A percentile compares a stretch with the other conserved stretches of the same genome.
Conservation (phyloP, 805 yeast genomes). For the Pichia insulana region DNA sequence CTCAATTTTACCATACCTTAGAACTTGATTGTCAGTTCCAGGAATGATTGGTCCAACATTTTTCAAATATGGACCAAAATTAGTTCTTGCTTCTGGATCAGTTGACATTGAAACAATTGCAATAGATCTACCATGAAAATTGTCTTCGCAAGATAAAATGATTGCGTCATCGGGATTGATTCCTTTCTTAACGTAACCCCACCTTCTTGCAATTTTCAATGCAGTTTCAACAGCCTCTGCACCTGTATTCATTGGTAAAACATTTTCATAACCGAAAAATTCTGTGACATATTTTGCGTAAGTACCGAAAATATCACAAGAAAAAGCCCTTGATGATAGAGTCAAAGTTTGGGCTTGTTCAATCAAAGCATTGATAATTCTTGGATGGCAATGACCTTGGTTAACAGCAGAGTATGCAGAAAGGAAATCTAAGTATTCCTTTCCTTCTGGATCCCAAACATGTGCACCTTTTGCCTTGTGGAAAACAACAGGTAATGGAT, state of each 20-base stretch:
- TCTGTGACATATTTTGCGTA: constrained; percentile 86
- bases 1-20: constrained; percentile 78
- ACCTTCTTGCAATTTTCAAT: constrained; percentile 87
- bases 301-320: constrained; percentile 66
- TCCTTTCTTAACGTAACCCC: constrained; percentile 89
- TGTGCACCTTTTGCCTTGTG: constrained; percentile 81
- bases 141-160: constrained; percentile 76
- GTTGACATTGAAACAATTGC: constrained; percentile 95
- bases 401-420: constrained; percentile 96
- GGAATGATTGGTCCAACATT: constrained; percentile 84
- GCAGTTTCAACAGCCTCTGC: constrained; percentile 98
- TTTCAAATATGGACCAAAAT: constrained; percentile 82
- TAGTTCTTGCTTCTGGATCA: constrained; percentile 75
- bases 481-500: constrained; percentile 92
- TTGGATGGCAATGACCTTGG: constrained; percentile 97
- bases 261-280: constrained; percentile 83
- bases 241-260: constrained; percentile 97
- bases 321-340: constrained; percentile 85
- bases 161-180: constrained; percentile 81
- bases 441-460: constrained; percentile 98
- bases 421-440: constrained; percentile 82
- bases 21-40: constrained; percentile 50
- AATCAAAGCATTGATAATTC: constrained; percentile 71
- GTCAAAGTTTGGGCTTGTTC: constrained; percentile 85
- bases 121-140: constrained; percentile 94